phyloP scores from a whole-genome alignment of 176 grass and related monocot genomes.

The Rhynchospora tenuis region DNA sequence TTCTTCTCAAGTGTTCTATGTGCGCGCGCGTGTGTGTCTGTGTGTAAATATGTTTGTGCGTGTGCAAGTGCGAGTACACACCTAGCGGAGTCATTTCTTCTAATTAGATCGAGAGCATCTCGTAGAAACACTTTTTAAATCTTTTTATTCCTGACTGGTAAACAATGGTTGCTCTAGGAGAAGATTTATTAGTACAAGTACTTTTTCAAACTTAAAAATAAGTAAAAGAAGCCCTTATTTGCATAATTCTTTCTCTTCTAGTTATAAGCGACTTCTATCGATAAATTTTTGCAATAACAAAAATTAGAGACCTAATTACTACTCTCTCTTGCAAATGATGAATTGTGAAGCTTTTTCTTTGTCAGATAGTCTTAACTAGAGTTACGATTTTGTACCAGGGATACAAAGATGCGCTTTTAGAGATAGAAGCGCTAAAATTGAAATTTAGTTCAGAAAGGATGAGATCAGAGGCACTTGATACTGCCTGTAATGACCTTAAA shows the following conservation, averaged over 20 bases:
- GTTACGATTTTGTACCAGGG: constrained; percentile 31
- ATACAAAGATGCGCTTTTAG: constrained; percentile 65
- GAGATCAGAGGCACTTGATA: constrained; percentile 45
- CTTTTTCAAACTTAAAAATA: neutral
- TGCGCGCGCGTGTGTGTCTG: neutral
- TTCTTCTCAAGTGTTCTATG: neutral
- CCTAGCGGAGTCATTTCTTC: too few species aligned
- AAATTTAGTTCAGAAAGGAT: constrained; percentile 48
- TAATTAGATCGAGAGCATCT: too few species aligned
- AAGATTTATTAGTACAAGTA: neutral
- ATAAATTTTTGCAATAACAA: neutral
- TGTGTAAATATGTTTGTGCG: too few species aligned
- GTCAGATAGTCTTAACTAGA: neutral
- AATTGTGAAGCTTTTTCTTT: neutral
- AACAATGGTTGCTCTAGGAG: neutral
- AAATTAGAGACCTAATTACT: neutral
- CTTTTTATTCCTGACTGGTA: neutral
- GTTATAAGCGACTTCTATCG: neutral
- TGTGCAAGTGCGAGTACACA: too few species aligned
- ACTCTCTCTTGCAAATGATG: neutral
- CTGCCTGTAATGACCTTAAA: constrained; percentile 46
- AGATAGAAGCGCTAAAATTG: constrained; percentile 48
- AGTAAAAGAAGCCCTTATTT: neutral
- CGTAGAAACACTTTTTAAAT: neutral
- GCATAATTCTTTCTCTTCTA: neutral